A percentile compares a stretch with the other conserved stretches of the same genome.
These are phyloP conservation scores for Apiotrichum laibachii DNA, from an alignment of 1,284 basidiomycete species.

Conservation along the genomic window DNA sequence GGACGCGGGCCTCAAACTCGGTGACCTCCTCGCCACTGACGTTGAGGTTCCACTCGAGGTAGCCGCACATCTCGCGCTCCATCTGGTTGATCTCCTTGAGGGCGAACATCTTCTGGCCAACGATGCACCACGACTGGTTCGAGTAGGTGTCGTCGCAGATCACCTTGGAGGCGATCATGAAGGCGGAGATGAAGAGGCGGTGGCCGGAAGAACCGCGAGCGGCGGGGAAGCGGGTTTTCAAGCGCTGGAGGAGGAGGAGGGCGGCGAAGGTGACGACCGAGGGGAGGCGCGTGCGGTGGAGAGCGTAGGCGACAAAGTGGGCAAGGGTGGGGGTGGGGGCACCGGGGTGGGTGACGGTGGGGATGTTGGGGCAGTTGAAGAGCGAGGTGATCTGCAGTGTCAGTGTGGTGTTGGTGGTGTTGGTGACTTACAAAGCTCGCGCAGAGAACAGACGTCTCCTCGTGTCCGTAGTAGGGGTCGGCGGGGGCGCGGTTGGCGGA, in stretches of 20 bases:
- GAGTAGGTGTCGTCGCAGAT: slow-evolving; percentile 95
- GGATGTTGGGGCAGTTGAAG: slow-evolving; percentile 52
- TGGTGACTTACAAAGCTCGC: slow-evolving; percentile 67
- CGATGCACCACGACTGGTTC: slow-evolving; percentile 93
- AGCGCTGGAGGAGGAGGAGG: slow-evolving; percentile 75
- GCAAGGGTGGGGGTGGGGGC: slow-evolving; percentile 61
- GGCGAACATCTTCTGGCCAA: slow-evolving; percentile 86
- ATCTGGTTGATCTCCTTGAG: slow-evolving; percentile 92
- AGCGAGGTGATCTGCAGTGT: slow-evolving; percentile 52
- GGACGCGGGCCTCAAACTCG: slow-evolving; percentile 40
- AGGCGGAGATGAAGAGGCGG: slow-evolving; percentile 83
- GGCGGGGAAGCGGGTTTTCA: slow-evolving; percentile 87
- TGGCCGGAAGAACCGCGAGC: slow-evolving; percentile 89
- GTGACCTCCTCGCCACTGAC: slow-evolving; percentile 42
- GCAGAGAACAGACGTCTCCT: slow-evolving; percentile 62
- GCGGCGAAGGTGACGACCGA: slow-evolving; percentile 78
- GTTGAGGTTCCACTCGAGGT: slow-evolving; percentile 81
- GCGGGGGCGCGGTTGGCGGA: slow-evolving; percentile 26
- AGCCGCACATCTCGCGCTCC: slow-evolving; percentile 90
- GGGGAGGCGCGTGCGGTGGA: slow-evolving; percentile 83
- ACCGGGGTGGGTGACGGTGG: slow-evolving; percentile 39
- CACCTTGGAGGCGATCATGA: slow-evolving; percentile 70
- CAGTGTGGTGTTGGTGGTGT: background rate
- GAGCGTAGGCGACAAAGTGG: slow-evolving; percentile 81
- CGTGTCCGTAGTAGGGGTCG: slow-evolving; percentile 79